Evolutionary conservation across 768 basidiomycete genomes (phyloP), one percentile per base, ranked within the genome.

Genomic region (Xerocomellus amylosporus): DNA sequence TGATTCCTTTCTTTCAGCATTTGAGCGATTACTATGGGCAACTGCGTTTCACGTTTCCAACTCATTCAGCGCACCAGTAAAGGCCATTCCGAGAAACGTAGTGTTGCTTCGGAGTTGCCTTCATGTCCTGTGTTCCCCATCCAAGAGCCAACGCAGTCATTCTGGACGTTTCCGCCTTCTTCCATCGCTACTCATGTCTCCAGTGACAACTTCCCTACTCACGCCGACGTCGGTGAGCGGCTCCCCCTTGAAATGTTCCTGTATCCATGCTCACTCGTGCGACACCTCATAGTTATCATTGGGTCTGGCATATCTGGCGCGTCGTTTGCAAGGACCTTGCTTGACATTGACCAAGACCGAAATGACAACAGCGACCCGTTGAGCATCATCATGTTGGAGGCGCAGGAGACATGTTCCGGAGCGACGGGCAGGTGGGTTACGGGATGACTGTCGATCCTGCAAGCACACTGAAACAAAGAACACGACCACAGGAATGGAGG

Each of bases 141-240:
- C 2, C 64, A 72, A 2, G 75, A 80, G 53, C 80, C 85, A 3
- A 81, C 81, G 0, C 64, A 69, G 15, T 76, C 89, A 1, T 88
- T 84, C 63, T 91, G 88, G 88, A 78, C 77, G 8, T 62, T 75
- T 9, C 85, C 86, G 2, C 71, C 74, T 0, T 76, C 83, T 0
- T 64, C 75, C 15, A 76, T 86, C 15, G 71, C 80, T 3, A 57
- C 64, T 2, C 51, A 64, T 24, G 34, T 20, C 37, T 67, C 60
- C 7, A 57, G 57, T 34, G 63, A 64, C 2, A 55, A 42, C n/a
- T 60, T 75, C 8, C 83, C 81, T 7, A 57, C 63, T 0, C 71
- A 84, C 46, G 85, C 80, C 6, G 90, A 91, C 58, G 70, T 90
- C 2, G 82, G 70, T 69, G 51, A 60, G 71, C 26, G 4, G 4